Percentiles rank a stretch among this genome's conserved stretches.
Evolutionary conservation across 148 eudicot species (phyloP).

Genomic region (Amaranthus palmeri): DNA sequence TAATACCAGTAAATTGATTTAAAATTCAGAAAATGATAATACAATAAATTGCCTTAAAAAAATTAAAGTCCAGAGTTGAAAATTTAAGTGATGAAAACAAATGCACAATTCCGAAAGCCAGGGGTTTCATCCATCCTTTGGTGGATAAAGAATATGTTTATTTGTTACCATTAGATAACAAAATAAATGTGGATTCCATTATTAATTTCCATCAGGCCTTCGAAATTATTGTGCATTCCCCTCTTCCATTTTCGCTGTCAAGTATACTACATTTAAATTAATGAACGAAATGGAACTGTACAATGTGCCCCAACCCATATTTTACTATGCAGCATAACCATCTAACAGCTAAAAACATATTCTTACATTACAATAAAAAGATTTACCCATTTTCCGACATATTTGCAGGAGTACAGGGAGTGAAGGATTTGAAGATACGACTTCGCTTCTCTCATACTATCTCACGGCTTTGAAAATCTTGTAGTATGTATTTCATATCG

Average conservation of each 20-base stretch:
- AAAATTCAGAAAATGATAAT: too few species aligned
- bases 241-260: conserved; percentile 6
- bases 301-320: conserved; percentile 6
- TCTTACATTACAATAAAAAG: conserved; percentile 17
- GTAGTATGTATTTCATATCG: background rate
- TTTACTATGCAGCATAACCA: conserved; percentile 2
- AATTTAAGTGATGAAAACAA: too few species aligned
- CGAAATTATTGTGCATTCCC: background rate
- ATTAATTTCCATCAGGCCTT: background rate
- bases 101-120: too few species aligned
- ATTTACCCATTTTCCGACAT: conserved; percentile 6
- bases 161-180: too few species aligned
- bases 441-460: background rate
- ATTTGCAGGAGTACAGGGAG: conserved; percentile 16
- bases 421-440: conserved; percentile 12
- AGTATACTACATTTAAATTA: conserved; percentile 18
- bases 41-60: too few species aligned
- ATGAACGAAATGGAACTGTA: conserved; percentile 24
- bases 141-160: too few species aligned
- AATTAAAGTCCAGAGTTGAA: too few species aligned
- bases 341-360: conserved; percentile 22
- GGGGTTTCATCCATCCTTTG: too few species aligned
- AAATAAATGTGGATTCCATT: background rate
- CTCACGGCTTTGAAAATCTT: background rate
- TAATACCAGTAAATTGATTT: too few species aligned